Evolutionary conservation across 2,329 filamentous ascomycete genomes (phyloP).

Genomic region (Aureobasidium sp.): DNA sequence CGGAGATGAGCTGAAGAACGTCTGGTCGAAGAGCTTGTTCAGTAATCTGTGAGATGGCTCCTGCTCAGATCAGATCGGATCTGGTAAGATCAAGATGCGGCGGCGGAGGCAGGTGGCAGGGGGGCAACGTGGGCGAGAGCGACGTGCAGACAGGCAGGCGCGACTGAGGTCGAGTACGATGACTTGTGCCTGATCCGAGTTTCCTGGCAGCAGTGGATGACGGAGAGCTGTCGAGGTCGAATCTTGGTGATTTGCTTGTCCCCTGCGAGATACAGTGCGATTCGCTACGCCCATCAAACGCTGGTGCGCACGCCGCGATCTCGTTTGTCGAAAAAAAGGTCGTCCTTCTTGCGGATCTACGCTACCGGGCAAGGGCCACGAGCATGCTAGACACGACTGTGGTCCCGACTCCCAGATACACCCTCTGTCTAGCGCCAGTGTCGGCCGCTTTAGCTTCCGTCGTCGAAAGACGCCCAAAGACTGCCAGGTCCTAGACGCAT

Average conservation of each 20-base stretch:
- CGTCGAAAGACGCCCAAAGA: neutral
- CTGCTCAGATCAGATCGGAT: constrained; percentile 12
- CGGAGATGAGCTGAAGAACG: constrained; percentile 8
- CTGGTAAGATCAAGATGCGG: neutral
- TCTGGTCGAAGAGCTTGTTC: neutral
- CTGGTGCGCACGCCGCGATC: constrained; percentile 11
- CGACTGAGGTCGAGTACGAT: neutral
- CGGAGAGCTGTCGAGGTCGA: neutral
- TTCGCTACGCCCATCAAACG: constrained; percentile 13
- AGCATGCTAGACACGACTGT: neutral
- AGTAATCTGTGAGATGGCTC: neutral
- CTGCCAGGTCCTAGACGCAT: neutral
- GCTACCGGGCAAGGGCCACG: constrained; percentile 10
- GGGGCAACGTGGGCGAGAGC: constrained; percentile 4
- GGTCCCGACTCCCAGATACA: constrained; percentile 13
- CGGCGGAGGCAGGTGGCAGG: neutral
- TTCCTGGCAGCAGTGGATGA: neutral
- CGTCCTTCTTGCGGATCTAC: constrained; percentile 7
- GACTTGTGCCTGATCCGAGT: neutral
- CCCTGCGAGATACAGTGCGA: constrained; percentile 12
- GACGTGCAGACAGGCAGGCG: neutral
- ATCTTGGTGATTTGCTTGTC: constrained; percentile 6
- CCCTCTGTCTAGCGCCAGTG: constrained; percentile 1
- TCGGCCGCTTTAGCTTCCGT: constrained; percentile 8
- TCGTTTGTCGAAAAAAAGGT: constrained; percentile 6